Percentiles rank a stretch among this genome's conserved stretches.
phyloP scores from a whole-genome alignment of 2,329 filamentous ascomycete genomes.

The Venturia aucupariae region DNA sequence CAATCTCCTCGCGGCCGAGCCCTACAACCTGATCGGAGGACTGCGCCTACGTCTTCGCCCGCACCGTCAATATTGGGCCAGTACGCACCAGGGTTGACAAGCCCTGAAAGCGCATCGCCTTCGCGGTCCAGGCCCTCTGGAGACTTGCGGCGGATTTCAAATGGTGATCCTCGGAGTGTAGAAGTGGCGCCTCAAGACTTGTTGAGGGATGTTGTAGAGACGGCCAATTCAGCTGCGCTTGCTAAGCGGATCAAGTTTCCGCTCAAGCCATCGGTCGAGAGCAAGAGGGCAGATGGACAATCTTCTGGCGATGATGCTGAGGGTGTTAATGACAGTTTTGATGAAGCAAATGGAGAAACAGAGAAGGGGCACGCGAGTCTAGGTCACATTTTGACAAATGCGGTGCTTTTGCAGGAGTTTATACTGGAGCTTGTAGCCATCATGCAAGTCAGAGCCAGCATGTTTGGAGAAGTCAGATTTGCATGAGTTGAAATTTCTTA shows the following conservation, averaged over 20 bases:
- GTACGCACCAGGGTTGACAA: conserved; percentile 8
- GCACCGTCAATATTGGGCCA: conserved; percentile 6
- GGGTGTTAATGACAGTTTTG: conserved; percentile 17
- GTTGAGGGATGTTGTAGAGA: conserved; percentile 13
- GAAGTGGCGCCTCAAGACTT: neutral
- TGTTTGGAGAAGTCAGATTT: conserved; percentile 38
- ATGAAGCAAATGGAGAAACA: conserved; percentile 19
- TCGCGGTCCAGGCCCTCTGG: conserved; percentile 1
- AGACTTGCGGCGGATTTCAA: neutral
- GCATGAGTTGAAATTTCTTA: conserved; percentile 12
- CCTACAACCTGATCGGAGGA: neutral
- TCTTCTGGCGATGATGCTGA: conserved; percentile 2
- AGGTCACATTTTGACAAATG: conserved; percentile 41
- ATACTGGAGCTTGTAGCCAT: conserved; percentile 40
- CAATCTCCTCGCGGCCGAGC: conserved; percentile 29
- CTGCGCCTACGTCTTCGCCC: conserved; percentile 6
- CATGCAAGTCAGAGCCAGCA: conserved; percentile 38
- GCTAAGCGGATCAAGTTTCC: conserved; percentile 29
- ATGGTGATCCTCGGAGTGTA: neutral
- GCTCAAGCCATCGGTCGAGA: neutral
- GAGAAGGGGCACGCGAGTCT: conserved; percentile 34
- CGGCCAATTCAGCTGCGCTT: conserved; percentile 23
- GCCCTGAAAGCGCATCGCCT: neutral
- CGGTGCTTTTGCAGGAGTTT: conserved; percentile 42
- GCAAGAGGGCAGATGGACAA: neutral